These are phyloP conservation scores for Chloranthus sessilifolius DNA, from an alignment of 164 flowering plant species.

Conservation along the genomic window DNA sequence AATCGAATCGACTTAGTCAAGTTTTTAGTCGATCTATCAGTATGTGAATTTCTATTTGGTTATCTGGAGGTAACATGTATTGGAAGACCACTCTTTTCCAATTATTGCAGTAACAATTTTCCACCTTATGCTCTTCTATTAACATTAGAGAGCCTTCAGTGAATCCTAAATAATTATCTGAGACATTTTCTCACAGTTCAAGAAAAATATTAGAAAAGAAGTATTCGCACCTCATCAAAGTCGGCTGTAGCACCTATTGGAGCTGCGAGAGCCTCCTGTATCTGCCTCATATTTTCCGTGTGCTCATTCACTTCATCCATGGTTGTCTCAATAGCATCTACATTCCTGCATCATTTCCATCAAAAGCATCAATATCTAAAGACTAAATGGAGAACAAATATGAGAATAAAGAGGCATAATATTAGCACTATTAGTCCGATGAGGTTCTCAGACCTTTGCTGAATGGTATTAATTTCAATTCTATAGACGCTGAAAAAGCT, in stretches of 20 bases:
- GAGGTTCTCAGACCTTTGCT: no score
- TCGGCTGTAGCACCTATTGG: constrained; percentile 10
- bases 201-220: not conserved
- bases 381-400: not conserved
- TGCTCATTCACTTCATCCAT: constrained; percentile 14
- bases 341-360: constrained; percentile 7
- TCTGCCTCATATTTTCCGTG: constrained; percentile 16
- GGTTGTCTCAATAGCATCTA: constrained; percentile 13
- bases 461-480: no score
- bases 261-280: constrained; percentile 13
- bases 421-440: not conserved
- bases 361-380: constrained; percentile 1
- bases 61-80: no score
- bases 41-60: no score
- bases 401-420: not conserved
- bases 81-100: no score
- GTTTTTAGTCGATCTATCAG: no score
- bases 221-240: constrained; percentile 11
- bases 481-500: no score
- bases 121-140: not conserved
- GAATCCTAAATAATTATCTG: not conserved
- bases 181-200: not conserved
- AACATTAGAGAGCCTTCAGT: no score
- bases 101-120: not conserved
- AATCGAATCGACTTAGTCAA: no score